phyloP scores from a whole-genome alignment of 352 stramenopile species.

The Phytopythium mirpurense region DNA sequence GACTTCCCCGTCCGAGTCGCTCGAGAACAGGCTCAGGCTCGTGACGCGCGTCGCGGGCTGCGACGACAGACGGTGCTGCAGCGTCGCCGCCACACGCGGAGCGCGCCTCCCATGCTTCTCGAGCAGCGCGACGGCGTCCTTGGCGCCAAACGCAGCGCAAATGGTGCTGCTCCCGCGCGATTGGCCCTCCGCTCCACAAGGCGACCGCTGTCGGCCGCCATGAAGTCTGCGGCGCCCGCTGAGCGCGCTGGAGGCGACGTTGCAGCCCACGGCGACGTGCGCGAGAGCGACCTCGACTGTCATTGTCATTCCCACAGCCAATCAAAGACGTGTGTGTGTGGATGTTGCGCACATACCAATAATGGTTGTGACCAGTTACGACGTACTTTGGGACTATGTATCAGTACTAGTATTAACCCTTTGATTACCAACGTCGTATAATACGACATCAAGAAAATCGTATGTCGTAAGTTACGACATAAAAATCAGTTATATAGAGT shows the following conservation, averaged over 20 bases:
- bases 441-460: no score
- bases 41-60: conserved; percentile 34
- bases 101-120: conserved; percentile 4
- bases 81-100: conserved; percentile 27
- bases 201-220: neutral
- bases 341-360: no score
- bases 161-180: neutral
- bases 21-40: conserved; percentile 28
- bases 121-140: conserved; percentile 46
- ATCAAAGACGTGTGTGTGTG: no score
- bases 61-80: conserved; percentile 36
- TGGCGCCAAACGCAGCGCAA: conserved; percentile 31
- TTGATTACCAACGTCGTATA: no score
- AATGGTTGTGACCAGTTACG: no score
- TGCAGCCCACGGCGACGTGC: conserved; percentile 52
- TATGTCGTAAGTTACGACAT: no score
- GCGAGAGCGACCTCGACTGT: conserved; percentile 24
- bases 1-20: neutral
- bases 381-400: no score
- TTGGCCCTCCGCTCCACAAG: neutral
- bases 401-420: no score
- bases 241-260: conserved; percentile 48
- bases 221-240: conserved; percentile 9
- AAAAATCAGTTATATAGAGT: conserved; percentile 4
- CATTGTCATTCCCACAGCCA: no score